phyloP scores from a whole-genome alignment of 192 early-diverging fungal genomes.

The Rhizoclosmatium sp. region DNA sequence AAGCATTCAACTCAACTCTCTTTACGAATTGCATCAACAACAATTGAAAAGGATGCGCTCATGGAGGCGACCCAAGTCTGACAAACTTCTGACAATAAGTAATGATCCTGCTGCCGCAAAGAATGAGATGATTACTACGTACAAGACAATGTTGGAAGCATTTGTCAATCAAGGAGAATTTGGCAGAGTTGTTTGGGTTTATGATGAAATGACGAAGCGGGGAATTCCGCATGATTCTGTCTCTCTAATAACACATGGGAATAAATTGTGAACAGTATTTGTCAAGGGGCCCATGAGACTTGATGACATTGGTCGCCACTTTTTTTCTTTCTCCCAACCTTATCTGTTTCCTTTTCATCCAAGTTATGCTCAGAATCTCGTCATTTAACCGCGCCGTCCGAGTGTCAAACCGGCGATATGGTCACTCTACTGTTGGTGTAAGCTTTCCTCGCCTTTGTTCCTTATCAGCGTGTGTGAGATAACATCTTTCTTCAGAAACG shows the following conservation, averaged over 20 bases:
- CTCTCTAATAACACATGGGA: neutral
- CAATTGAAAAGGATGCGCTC: neutral
- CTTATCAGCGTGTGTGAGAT: too few relatives aligned
- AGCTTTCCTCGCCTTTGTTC: too few relatives aligned
- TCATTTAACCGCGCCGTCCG: too few relatives aligned
- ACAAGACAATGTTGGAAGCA: constrained; percentile 17
- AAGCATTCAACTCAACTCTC: neutral
- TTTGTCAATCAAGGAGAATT: neutral
- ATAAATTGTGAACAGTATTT: neutral
- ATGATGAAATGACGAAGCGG: constrained; percentile 11
- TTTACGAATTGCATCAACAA: neutral
- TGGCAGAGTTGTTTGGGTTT: constrained; percentile 16
- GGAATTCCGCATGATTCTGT: neutral
- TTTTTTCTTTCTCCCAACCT: too few relatives aligned
- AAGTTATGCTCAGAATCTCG: too few relatives aligned
- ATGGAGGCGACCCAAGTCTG: neutral
- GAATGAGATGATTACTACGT: constrained; percentile 17
- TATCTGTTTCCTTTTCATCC: too few relatives aligned
- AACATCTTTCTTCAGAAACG: too few relatives aligned
- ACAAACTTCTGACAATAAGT: neutral
- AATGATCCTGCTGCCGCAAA: neutral
- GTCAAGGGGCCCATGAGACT: neutral
- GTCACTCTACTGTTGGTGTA: too few relatives aligned
- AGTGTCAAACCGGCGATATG: too few relatives aligned
- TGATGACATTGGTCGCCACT: neutral